Evolutionary conservation across 768 basidiomycete species (phyloP).

Genomic region (Phanerochaete carnosa): DNA sequence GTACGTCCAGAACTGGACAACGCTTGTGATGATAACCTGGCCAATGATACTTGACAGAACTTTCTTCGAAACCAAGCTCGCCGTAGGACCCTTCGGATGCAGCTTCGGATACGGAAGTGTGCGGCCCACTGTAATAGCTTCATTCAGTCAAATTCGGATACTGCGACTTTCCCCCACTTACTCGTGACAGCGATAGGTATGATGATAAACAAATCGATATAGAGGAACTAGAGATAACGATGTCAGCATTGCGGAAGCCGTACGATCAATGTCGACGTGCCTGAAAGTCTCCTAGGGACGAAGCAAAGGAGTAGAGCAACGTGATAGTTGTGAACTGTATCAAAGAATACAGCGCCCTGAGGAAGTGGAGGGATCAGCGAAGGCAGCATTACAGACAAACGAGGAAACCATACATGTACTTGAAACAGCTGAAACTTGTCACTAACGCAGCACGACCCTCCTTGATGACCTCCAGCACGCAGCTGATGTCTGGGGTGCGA

Average conservation of each 20-base stretch:
- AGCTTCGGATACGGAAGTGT: conserved; percentile 88
- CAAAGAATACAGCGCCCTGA: conserved; percentile 94
- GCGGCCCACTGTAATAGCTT: conserved; percentile 72
- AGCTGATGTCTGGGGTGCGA: conserved; percentile 89
- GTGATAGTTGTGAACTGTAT: conserved; percentile 99
- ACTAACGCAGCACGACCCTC: conserved; percentile 95
- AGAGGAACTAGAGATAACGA: conserved; percentile 65
- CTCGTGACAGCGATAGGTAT: conserved; percentile 96
- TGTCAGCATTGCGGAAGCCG: conserved; percentile 6
- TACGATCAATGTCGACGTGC: conserved; percentile 36
- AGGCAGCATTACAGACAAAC: background rate
- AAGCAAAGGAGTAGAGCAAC: conserved; percentile 92
- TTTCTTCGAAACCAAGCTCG: conserved; percentile 92
- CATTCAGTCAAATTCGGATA: conserved; percentile 7
- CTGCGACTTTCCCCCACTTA: conserved; percentile 39
- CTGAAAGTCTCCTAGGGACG: conserved; percentile 95
- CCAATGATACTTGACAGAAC: conserved; percentile 92
- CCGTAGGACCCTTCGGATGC: conserved; percentile 88
- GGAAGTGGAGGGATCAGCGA: conserved; percentile 6
- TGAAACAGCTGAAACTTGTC: conserved; percentile 99
- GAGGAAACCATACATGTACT: conserved; percentile 80
- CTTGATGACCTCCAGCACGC: conserved; percentile 94
- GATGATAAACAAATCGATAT: conserved; percentile 97
- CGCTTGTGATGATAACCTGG: conserved; percentile 83
- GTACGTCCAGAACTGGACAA: conserved; percentile 83